Conservation (phyloP, 352 stramenopile genomes). For the Peronosclerospora sorghi region DNA sequence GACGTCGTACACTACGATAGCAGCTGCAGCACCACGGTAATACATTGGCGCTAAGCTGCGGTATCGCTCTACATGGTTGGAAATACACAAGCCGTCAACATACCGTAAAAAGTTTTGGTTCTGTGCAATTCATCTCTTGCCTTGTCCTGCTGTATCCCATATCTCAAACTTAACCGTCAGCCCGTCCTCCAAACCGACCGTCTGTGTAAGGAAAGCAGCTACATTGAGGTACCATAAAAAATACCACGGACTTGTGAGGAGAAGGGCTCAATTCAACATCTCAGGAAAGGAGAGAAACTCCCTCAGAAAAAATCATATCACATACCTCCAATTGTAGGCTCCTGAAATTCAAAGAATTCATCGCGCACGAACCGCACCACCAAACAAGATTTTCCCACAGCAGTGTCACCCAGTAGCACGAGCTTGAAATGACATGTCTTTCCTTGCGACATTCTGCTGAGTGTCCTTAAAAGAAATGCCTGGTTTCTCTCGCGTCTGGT, state of each 20-base stretch:
- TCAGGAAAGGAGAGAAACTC: background rate
- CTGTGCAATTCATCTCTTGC: constrained; percentile 14
- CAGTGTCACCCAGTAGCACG: constrained; percentile 98
- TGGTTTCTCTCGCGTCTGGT: constrained; percentile 9
- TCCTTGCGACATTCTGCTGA: constrained; percentile 58
- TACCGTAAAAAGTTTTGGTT: background rate
- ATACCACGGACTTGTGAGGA: background rate
- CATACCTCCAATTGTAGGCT: constrained; percentile 92
- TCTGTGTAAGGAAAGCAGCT: constrained; percentile 98
- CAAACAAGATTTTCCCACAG: constrained; percentile 99
- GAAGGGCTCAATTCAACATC: background rate
- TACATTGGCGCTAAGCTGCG: constrained; percentile 97
- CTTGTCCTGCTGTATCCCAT: constrained; percentile 97
- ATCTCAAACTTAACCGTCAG: constrained; percentile 99
- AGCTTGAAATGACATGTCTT: constrained; percentile 97
- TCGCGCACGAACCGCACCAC: constrained; percentile 98
- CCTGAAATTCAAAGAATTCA: constrained; percentile 99
- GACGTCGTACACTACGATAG: constrained; percentile 96
- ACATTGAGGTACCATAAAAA: constrained; percentile 6
- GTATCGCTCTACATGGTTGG: constrained; percentile 82
- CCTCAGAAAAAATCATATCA: background rate
- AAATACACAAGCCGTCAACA: constrained; percentile 2
- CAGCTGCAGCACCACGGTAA: constrained; percentile 90
- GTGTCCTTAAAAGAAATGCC: constrained; percentile 3
- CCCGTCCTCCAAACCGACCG: constrained; percentile 94